Evolutionary conservation across 2,329 filamentous ascomycete species (phyloP), one percentile per base, ranked within the genome.

Genomic region (Pestalotiopsis fici): DNA sequence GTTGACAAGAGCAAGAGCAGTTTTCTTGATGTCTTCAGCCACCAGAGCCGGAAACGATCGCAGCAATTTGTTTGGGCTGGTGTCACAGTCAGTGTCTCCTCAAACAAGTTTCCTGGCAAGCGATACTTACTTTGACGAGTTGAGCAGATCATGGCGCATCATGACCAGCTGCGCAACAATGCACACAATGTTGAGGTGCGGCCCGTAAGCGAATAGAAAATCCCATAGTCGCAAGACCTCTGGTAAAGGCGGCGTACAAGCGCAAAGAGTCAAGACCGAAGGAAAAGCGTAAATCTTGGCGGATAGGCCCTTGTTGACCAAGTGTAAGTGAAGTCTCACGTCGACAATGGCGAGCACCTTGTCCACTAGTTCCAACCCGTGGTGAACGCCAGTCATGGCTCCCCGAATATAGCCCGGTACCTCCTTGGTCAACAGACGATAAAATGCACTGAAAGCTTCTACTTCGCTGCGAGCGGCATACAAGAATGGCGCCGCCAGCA

Each of bases 281-380:
- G 96, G 94, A 75, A 99, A 99, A 2, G 95, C 96, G 78, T 98
- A 99, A 66, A 99, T 92, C 82, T 97, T 93, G 2, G 96, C 96
- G 69, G 94, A 91, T 79, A 99, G 89, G 13, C 93, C 93, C 79
- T 97, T 97, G 65, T 90, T 90, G 67, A 93, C 91, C 35, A 99
- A 87, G 78, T 97, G 94, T 28, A 90, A 83, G 74, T 92, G 94
- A 59, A 99, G 85, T 78, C 95, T 96, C 1, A 93, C 90, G 76
- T 98, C 96, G 60, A 98, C 94, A 66, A 97, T 94, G 68, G 94
- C 91, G 27, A 99, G 83, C 63, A 97, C 94, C 76, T 93, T 93
- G 80, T 99, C 96, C 25, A 99, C 95, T 11, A 99, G 86, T 27
- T 92, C 92, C 13, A 99, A 86, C 0, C 96, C 96, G 73, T 91